phyloP scores from a whole-genome alignment of 2,329 filamentous ascomycete species.

The Hymenoscyphus linearis region DNA sequence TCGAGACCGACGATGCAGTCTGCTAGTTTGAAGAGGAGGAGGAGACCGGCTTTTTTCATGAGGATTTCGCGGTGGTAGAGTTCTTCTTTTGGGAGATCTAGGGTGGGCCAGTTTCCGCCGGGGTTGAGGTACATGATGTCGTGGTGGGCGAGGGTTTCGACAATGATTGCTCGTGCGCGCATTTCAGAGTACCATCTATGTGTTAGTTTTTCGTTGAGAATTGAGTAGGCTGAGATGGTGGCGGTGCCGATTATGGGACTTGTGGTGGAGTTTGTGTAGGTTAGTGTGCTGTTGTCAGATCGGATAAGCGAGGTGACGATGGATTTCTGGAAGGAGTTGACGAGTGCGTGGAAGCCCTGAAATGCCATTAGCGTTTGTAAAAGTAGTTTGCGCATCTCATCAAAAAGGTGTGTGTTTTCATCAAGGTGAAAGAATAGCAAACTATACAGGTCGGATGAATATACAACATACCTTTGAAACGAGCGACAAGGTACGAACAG shows the following conservation, averaged over 20 bases:
- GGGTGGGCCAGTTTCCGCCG: constrained; percentile 18
- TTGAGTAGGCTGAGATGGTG: constrained; percentile 6
- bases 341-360: constrained; percentile 19
- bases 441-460: not conserved
- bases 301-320: constrained; percentile 10
- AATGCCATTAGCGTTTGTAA: no score
- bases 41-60: constrained; percentile 19
- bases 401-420: not conserved
- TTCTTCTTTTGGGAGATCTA: constrained; percentile 15
- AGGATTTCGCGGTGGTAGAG: constrained; percentile 4
- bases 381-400: constrained; percentile 1
- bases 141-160: constrained; percentile 19
- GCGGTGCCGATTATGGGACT: constrained; percentile 6
- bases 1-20: constrained; percentile 20
- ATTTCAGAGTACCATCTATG: constrained; percentile 24
- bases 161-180: constrained; percentile 11
- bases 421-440: not conserved
- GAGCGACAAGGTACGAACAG: constrained; percentile 9
- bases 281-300: constrained; percentile 4
- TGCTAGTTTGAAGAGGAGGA: constrained; percentile 19
- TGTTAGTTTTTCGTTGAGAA: constrained; percentile 7
- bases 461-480: constrained; percentile 20
- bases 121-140: constrained; percentile 22
- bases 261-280: constrained; percentile 13
- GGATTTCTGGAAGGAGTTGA: constrained; percentile 22